Evolutionary conservation across 2,329 filamentous ascomycete species (phyloP), one percentile per base, ranked within the genome.

Genomic region (Venturia effusa): DNA sequence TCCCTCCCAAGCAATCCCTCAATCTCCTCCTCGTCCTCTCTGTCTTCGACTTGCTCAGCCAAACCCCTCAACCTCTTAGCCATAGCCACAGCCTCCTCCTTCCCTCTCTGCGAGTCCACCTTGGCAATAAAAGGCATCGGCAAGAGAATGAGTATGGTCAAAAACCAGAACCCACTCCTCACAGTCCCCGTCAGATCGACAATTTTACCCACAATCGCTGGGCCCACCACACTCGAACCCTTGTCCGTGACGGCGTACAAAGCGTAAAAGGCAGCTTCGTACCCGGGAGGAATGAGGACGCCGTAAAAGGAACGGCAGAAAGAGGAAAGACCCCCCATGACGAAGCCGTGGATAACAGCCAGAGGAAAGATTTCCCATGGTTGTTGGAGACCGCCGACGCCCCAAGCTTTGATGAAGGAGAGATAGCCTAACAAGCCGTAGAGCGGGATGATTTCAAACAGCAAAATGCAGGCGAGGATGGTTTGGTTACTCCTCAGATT

Each of bases 181-280:
- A 79, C 77, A 1, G 71, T 76, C 0, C 76, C 76, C 7, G 73
- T 70, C 1, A 70, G 83, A 72, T 96, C 92, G 10, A 95, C 94
- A 66, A 97, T 95, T 37, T 84, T 83, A 0, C 92, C 93, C 0
- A 97, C 92, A 69, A 97, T 90, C 0, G 90, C 88, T 0, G 93
- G 93, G 0, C 93, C 93, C 72, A 97, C 93, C 1, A 96, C 83
- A 24, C 89, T 94, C 15, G 45, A 51, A 0, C 92, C 92, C 74
- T 97, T 97, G 74, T 97, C 93, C 0, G 93, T 97, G 66, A 97
- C 95, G 48, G 93, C 92, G 72, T 96, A 97, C 1, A 97, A 80
- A 0, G 92, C 92, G 72, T 94, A 97, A 71, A 97, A 97, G 0
- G 92, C 91, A 0, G 92, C 91, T 76, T 97, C 93, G 19, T 88